Conservation (phyloP, 805 yeast species). For the Metschnikowia bowlesiae region DNA sequence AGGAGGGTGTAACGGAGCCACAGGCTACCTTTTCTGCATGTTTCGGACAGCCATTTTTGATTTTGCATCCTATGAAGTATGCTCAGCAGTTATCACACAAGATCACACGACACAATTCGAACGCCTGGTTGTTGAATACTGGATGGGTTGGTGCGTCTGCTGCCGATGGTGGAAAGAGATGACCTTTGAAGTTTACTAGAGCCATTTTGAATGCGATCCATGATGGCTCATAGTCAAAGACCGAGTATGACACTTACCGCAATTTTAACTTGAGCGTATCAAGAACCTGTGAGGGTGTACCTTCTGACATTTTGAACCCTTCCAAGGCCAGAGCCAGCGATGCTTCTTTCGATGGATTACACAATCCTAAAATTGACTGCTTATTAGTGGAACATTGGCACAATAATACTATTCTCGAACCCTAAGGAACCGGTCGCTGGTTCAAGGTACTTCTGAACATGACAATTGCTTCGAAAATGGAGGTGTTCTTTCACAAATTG, state of each 20-base stretch:
- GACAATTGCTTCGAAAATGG: no score
- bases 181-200: conserved; percentile 96
- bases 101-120: conserved; percentile 81
- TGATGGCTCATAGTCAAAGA: conserved; percentile 79
- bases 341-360: conserved; percentile 22
- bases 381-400: no score
- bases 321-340: conserved; percentile 52
- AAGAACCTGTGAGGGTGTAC: conserved; percentile 75
- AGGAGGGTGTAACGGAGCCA: conserved; percentile 97
- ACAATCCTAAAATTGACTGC: no score
- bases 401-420: no score
- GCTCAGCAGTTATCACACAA: conserved; percentile 94
- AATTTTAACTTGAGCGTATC: conserved; percentile 87
- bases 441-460: no score
- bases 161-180: conserved; percentile 91
- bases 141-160: conserved; percentile 98
- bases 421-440: no score
- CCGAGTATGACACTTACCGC: conserved; percentile 78
- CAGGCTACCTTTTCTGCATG: conserved; percentile 97
- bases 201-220: conserved; percentile 93
- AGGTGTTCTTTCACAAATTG: no score
- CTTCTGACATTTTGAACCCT: conserved; percentile 82
- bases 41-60: conserved; percentile 98
- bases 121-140: conserved; percentile 95
- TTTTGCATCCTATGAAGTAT: conserved; percentile 95